These are phyloP conservation scores for Serendipita sp. DNA, from an alignment of 768 basidiomycete species.

Conservation along the genomic window DNA sequence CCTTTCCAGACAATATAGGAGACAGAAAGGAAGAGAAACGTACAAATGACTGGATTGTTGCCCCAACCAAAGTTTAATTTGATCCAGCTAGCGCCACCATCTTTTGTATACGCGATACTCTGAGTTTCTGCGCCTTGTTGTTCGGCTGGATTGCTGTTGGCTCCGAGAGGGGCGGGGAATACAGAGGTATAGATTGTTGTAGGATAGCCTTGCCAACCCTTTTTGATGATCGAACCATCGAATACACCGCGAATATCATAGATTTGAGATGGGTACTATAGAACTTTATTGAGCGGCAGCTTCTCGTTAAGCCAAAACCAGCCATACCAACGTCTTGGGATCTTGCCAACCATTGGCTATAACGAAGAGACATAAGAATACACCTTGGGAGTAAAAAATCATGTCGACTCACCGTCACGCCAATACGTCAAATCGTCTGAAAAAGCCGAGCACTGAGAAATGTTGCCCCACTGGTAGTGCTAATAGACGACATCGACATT, in stretches of 20 bases:
- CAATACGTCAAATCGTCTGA: constrained; percentile 9
- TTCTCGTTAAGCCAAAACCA: not conserved
- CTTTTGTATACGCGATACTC: constrained; percentile 11
- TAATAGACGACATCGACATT: not conserved
- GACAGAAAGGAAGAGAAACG: not conserved
- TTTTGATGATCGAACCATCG: constrained; percentile 12
- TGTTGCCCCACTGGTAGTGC: constrained; percentile 12
- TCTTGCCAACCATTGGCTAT: constrained; percentile 8
- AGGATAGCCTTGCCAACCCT: constrained; percentile 11
- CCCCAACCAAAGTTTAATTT: constrained; percentile 10
- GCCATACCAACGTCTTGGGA: constrained; percentile 8
- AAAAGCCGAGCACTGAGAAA: constrained; percentile 6
- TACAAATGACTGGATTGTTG: constrained; percentile 9
- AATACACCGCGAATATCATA: constrained; percentile 15
- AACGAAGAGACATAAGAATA: not conserved
- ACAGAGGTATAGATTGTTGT: constrained; percentile 12
- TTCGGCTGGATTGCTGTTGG: constrained; percentile 8
- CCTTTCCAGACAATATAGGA: not conserved
- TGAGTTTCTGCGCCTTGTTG: constrained; percentile 12
- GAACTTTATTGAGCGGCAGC: not conserved
- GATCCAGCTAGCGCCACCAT: constrained; percentile 12
- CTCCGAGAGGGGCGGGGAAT: constrained; percentile 10
- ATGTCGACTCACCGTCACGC: not conserved
- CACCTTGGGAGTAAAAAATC: not conserved
- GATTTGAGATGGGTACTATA: constrained; percentile 11